phyloP scores from a whole-genome alignment of 495 filamentous ascomycete species.

The Pyronema domesticum region DNA sequence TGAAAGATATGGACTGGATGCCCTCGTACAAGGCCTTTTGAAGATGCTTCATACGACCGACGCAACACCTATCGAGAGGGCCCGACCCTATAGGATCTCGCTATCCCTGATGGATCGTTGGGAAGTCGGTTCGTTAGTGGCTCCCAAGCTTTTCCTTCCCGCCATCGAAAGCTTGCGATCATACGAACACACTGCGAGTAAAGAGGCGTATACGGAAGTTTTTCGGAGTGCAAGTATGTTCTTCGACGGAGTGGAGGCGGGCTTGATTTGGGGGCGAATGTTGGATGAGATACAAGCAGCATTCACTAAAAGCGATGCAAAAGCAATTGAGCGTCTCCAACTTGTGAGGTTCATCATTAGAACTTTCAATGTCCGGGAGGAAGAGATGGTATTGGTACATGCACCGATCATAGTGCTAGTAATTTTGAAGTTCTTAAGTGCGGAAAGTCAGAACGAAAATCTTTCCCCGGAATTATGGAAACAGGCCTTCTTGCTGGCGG shows the following conservation, averaged over 20 bases:
- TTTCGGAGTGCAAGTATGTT: slow-evolving; percentile 83
- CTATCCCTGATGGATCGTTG: slow-evolving; percentile 92
- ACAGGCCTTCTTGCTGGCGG: slow-evolving; percentile 34
- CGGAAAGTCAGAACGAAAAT: slow-evolving; percentile 22
- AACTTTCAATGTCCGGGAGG: slow-evolving; percentile 78
- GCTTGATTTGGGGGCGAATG: slow-evolving; percentile 77
- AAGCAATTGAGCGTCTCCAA: slow-evolving; percentile 38
- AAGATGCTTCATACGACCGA: slow-evolving; percentile 45
- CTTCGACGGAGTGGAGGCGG: slow-evolving; percentile 91
- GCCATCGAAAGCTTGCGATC: slow-evolving; percentile 58
- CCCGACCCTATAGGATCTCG: slow-evolving; percentile 79
- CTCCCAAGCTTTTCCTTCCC: slow-evolving; percentile 73
- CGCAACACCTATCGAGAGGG: slow-evolving; percentile 45
- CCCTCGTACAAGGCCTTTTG: slow-evolving; percentile 56
- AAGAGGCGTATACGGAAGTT: slow-evolving; percentile 64
- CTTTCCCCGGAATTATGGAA: slow-evolving; percentile 6
- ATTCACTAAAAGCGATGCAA: slow-evolving; percentile 31
- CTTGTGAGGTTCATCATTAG: slow-evolving; percentile 66
- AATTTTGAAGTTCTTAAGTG: slow-evolving; percentile 42
- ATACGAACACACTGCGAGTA: slow-evolving; percentile 45
- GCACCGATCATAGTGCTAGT: slow-evolving; percentile 57
- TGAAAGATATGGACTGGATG: slow-evolving; percentile 52
- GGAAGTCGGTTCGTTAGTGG: slow-evolving; percentile 83
- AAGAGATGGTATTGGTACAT: slow-evolving; percentile 75
- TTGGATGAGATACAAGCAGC: slow-evolving; percentile 39